These are phyloP conservation scores for Microcera coccophila DNA, from an alignment of 2,329 filamentous ascomycete species.

Conservation along the genomic window DNA sequence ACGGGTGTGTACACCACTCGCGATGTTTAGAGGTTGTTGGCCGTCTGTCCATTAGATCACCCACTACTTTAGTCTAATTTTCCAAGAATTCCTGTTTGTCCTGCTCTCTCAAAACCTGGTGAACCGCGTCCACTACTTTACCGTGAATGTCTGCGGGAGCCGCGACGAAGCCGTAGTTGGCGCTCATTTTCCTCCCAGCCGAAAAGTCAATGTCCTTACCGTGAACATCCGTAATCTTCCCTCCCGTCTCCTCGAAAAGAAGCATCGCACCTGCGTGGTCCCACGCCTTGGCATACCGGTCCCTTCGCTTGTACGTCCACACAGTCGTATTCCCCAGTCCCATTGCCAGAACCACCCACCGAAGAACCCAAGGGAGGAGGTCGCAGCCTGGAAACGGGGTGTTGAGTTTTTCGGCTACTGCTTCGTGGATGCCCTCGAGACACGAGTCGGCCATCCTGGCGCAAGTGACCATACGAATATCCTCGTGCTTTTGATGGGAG, in stretches of 20 bases:
- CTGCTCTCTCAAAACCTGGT: slow-evolving; percentile 60
- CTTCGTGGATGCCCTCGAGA: slow-evolving; percentile 44
- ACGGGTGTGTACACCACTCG: slow-evolving; percentile 43
- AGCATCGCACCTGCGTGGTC: slow-evolving; percentile 59
- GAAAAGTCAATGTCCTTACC: slow-evolving; percentile 49
- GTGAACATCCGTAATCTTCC: slow-evolving; percentile 51
- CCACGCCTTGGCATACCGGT: slow-evolving; percentile 53
- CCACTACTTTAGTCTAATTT: background rate
- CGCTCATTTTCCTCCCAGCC: slow-evolving; percentile 45
- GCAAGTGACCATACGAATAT: slow-evolving; percentile 46
- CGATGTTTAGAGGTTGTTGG: slow-evolving; percentile 7
- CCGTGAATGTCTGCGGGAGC: slow-evolving; percentile 44
- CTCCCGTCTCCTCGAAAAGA: slow-evolving; percentile 54
- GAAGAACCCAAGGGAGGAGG: slow-evolving; percentile 54
- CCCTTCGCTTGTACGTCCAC: slow-evolving; percentile 51
- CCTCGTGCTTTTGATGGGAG: slow-evolving; percentile 24
- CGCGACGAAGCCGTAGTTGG: slow-evolving; percentile 55
- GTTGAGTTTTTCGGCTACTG: slow-evolving; percentile 40
- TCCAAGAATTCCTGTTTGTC: slow-evolving; percentile 22
- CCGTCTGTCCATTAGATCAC: background rate
- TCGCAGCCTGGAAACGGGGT: slow-evolving; percentile 46
- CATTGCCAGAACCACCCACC: slow-evolving; percentile 51
- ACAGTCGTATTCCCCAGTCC: slow-evolving; percentile 52
- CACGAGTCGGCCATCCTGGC: slow-evolving; percentile 45
- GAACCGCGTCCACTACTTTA: slow-evolving; percentile 61